phyloP scores from a whole-genome alignment of 176 grass and related monocot genomes.

The Eragrostis curvula region DNA sequence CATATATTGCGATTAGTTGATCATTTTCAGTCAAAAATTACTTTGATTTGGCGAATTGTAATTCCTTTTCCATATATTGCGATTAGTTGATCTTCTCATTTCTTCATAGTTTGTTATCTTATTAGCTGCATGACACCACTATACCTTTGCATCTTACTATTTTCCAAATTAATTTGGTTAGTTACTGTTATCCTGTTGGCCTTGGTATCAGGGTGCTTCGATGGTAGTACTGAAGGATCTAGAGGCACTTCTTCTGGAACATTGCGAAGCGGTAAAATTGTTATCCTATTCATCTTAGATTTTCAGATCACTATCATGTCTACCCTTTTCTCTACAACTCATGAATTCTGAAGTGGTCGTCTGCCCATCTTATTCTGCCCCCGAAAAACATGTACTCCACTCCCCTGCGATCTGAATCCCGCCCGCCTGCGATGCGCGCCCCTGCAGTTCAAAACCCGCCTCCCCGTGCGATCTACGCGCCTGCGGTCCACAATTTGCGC shows the following conservation, averaged over 20 bases:
- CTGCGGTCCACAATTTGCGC: too few relatives aligned
- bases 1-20: background rate
- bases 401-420: too few relatives aligned
- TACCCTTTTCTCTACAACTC: too few relatives aligned
- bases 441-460: too few relatives aligned
- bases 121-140: background rate
- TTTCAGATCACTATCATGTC: constrained; percentile 23
- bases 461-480: too few relatives aligned
- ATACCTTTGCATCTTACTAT: constrained; percentile 1
- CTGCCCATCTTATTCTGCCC: too few relatives aligned
- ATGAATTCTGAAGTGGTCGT: too few relatives aligned
- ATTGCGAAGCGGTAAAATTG: constrained; percentile 73
- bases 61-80: too few relatives aligned
- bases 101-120: background rate
- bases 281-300: constrained; percentile 15
- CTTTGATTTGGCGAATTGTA: background rate
- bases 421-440: too few relatives aligned
- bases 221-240: constrained; percentile 69
- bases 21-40: constrained; percentile 5
- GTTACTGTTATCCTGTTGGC: constrained; percentile 12
- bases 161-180: background rate
- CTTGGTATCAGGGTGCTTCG: constrained; percentile 74
- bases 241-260: constrained; percentile 78
- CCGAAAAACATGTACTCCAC: too few relatives aligned
- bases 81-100: background rate